Base-by-base conservation (phyloP, 345 rosid genomes). In the Salix exigua region DNA sequence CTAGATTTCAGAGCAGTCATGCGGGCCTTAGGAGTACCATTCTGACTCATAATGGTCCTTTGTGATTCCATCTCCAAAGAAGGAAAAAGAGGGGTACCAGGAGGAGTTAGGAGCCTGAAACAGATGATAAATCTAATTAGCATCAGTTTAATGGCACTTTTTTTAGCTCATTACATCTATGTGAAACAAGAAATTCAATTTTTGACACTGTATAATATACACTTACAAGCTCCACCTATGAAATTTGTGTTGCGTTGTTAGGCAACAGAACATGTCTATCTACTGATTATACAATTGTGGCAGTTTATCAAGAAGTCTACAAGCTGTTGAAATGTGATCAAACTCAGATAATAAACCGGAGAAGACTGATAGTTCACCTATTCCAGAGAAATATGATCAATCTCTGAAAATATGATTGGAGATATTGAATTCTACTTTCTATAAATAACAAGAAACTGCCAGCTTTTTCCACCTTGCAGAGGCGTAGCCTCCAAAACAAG, bases 51-150 rank as follows among this genome's bases (percentile, higher is more conserved):
- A 70, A 85, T 70, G 4, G 90, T 87, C 83, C 90, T 91, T 38
- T 83, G 97, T 19, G 98, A 89, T 81, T 91, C 97, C 96, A 90
- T 89, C 88, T 93, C 99, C 88, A 96, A 85, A 26, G 99, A 92
- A 73, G 99, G 97, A 78, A 96, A 96, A 71, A 96, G 88, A 67
- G 99, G 99, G 40, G 99, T 96, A 69, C 96, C 99, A 72, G 99
- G 99, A 81, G 97, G 98, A 0, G 97, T 91, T 65, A 94, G 85
- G 83, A 96, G 99, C 99, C 98, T 89, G 82, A 80, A 84, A 82
- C 40, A 80, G 63, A 68, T 78, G 21, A 81, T 26, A 61, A 25
- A 50, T 58, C 70, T 19, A 66, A 55, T 71, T 66, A 74, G 65
- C 61, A 53, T 71, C 81, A 74, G n/a, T n/a, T n/a, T 25, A 61